A percentile compares a stretch with the other conserved stretches of the same genome.
These are phyloP conservation scores for Ganoderma multipileum DNA, from an alignment of 1,284 basidiomycete species.

Conservation along the genomic window DNA sequence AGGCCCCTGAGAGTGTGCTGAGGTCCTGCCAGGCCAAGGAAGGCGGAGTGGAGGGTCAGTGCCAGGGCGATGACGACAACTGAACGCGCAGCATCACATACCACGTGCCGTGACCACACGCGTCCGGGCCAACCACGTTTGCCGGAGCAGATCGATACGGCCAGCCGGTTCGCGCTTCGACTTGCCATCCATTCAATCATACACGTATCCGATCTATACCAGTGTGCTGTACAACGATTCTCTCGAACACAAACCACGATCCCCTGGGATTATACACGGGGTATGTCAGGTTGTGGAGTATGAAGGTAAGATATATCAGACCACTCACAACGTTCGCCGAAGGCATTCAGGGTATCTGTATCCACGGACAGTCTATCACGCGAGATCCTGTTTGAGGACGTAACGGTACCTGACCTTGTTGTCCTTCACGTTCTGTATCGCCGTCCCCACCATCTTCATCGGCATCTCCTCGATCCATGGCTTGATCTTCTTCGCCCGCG, in stretches of 20 bases:
- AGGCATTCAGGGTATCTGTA: no score
- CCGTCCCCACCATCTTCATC: constrained; percentile 65
- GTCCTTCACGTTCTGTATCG: constrained; percentile 58
- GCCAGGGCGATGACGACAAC: background rate
- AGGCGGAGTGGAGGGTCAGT: background rate
- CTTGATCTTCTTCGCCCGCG: constrained; percentile 58
- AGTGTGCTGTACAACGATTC: background rate
- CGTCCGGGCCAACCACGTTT: background rate
- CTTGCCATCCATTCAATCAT: background rate
- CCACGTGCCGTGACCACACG: background rate
- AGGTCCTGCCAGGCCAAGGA: background rate
- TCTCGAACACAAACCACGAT: background rate
- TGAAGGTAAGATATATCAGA: background rate
- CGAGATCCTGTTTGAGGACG: constrained; percentile 50
- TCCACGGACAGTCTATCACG: background rate
- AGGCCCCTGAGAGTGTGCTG: no score
- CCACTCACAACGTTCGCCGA: background rate
- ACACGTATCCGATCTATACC: background rate
- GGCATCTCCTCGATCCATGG: constrained; percentile 60
- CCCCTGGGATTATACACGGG: background rate
- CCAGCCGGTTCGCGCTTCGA: no score
- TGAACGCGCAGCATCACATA: background rate
- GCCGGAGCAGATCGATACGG: no score
- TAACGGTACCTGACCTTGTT: constrained; percentile 61
- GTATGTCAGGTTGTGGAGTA: background rate